phyloP scores from a whole-genome alignment of 2,329 filamentous ascomycete genomes.

The Ceratocystis harringtonii region DNA sequence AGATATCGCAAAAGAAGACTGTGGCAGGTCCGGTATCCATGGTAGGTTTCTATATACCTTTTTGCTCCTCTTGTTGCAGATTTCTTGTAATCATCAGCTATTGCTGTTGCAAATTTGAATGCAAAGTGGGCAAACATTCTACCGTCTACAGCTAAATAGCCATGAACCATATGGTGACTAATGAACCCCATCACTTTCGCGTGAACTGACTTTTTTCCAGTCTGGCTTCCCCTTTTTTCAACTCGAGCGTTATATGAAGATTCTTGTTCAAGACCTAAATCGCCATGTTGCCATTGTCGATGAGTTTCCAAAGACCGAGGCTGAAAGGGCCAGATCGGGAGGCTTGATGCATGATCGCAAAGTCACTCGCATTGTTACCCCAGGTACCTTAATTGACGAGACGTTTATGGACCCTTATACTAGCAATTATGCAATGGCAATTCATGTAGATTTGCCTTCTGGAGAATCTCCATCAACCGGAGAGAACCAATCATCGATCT shows the following conservation, averaged over 20 bases:
- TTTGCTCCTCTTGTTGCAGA: conserved; percentile 16
- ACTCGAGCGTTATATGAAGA: conserved; percentile 81
- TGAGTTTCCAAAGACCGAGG: conserved; percentile 60
- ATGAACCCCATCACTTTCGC: not conserved
- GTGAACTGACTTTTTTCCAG: conserved; percentile 27
- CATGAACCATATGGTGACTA: not conserved
- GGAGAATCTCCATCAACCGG: not conserved
- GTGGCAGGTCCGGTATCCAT: conserved; percentile 67
- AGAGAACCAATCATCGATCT: not conserved
- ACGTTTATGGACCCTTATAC: conserved; percentile 90
- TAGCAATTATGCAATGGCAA: conserved; percentile 81
- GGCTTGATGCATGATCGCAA: conserved; percentile 71
- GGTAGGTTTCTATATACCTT: conserved; percentile 35
- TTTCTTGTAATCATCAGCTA: not conserved
- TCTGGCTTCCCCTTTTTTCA: conserved; percentile 90
- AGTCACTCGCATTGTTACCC: conserved; percentile 78
- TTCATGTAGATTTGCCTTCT: conserved; percentile 38
- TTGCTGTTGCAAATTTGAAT: not conserved
- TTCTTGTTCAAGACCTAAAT: conserved; percentile 78
- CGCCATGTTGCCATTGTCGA: conserved; percentile 89
- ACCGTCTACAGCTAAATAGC: not conserved
- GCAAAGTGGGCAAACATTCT: too few species aligned
- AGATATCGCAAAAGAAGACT: conserved; percentile 70
- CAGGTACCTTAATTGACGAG: conserved; percentile 91
- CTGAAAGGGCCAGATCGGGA: conserved; percentile 49